These are phyloP conservation scores for Cryptosporidium felis DNA, from an alignment of 169 alveolate species.

Conservation along the genomic window DNA sequence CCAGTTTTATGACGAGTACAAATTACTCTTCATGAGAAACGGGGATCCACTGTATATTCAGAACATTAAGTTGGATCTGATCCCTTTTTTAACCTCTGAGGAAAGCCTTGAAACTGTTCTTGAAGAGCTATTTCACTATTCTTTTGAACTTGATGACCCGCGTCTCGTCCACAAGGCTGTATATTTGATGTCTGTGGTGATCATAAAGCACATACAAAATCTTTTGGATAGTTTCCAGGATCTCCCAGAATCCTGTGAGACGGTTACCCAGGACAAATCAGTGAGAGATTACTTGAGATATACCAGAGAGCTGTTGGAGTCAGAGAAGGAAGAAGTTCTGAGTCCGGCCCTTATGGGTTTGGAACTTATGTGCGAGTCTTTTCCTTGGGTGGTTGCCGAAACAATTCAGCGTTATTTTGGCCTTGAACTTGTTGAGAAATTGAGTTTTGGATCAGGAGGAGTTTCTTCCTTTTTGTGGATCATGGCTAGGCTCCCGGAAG, in stretches of 20 bases:
- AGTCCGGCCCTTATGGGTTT: slow-evolving; percentile 27
- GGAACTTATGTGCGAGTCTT: slow-evolving; percentile 16
- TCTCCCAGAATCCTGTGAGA: background rate
- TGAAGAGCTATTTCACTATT: slow-evolving; percentile 53
- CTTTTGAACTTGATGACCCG: slow-evolving; percentile 3
- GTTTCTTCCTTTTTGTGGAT: slow-evolving; percentile 51
- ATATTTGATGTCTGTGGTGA: slow-evolving; percentile 16
- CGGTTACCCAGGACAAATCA: background rate
- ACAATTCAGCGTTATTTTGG: background rate
- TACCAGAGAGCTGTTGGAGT: background rate
- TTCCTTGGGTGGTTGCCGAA: slow-evolving; percentile 20
- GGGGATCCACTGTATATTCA: slow-evolving; percentile 87
- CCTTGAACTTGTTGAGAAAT: background rate
- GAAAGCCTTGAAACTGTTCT: slow-evolving; percentile 45
- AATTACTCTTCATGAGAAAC: slow-evolving; percentile 80
- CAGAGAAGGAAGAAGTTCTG: slow-evolving; percentile 5
- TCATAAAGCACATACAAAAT: slow-evolving; percentile 5
- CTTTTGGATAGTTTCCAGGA: background rate
- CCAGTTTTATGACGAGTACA: slow-evolving; percentile 75
- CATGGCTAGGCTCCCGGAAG: slow-evolving; percentile 19
- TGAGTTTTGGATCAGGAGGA: slow-evolving; percentile 13
- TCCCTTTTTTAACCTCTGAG: slow-evolving; percentile 82
- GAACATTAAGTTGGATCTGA: slow-evolving; percentile 80
- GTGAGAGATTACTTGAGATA: background rate
- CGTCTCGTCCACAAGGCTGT: slow-evolving; percentile 4